These are phyloP conservation scores for Hirsutella rhossiliensis DNA, from an alignment of 2,329 filamentous ascomycete genomes.

Conservation along the genomic window DNA sequence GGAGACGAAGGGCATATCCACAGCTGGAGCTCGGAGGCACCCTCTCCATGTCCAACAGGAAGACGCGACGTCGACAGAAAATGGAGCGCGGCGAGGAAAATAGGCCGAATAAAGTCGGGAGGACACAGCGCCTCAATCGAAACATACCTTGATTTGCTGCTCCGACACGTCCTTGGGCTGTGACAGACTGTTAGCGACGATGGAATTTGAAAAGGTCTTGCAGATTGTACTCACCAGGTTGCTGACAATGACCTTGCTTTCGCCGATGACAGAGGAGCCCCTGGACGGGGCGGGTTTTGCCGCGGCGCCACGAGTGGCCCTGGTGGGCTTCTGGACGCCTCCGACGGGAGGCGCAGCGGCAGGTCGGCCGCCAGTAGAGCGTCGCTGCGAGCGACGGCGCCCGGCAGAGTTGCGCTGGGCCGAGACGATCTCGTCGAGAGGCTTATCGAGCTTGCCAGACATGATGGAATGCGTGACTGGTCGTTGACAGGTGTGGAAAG, in stretches of 20 bases:
- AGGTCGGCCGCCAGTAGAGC: slow-evolving; percentile 37
- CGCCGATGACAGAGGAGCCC: slow-evolving; percentile 47
- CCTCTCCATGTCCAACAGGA: slow-evolving; percentile 3
- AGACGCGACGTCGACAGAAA: slow-evolving; percentile 15
- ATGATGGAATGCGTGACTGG: slow-evolving; percentile 38
- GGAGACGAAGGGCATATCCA: slow-evolving; percentile 15
- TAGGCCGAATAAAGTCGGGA: slow-evolving; percentile 60
- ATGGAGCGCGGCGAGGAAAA: slow-evolving; percentile 25
- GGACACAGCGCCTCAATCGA: slow-evolving; percentile 62
- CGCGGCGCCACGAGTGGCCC: slow-evolving; percentile 43
- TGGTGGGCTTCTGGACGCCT: slow-evolving; percentile 72
- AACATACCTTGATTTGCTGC: slow-evolving; percentile 99
- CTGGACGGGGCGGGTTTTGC: slow-evolving; percentile 54
- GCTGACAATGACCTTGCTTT: slow-evolving; percentile 97
- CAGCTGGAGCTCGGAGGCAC: neutral
- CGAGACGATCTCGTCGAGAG: slow-evolving; percentile 93
- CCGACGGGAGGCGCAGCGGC: slow-evolving; percentile 61
- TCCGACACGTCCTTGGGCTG: slow-evolving; percentile 96
- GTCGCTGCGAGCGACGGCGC: slow-evolving; percentile 38
- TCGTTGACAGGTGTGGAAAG: neutral
- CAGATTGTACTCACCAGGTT: slow-evolving; percentile 65
- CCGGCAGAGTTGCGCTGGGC: slow-evolving; percentile 51
- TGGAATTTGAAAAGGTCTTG: neutral
- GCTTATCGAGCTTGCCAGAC: slow-evolving; percentile 93
- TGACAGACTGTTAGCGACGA: neutral